Percentiles rank a stretch among this genome's conserved stretches.
phyloP scores from a whole-genome alignment of 176 grass and related monocot species.

The Aegilops sharonensis region DNA sequence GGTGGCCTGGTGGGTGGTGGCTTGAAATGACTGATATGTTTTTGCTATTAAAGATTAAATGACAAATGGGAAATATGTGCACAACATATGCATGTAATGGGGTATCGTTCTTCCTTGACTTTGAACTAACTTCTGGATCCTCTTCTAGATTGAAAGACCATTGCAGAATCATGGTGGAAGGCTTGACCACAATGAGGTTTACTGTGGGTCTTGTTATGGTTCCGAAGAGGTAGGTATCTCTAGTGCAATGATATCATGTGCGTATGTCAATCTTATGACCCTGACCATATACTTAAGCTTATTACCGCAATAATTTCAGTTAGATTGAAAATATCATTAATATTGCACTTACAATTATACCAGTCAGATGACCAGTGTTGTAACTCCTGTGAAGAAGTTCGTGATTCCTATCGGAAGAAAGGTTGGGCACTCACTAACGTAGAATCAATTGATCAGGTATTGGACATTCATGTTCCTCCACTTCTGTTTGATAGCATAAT shows the following conservation, averaged over 20 bases:
- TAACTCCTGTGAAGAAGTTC: constrained; percentile 97
- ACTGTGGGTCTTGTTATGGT: constrained; percentile 98
- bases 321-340: constrained; percentile 31
- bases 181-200: constrained; percentile 97
- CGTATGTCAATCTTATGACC: background rate
- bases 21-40: constrained; percentile 1
- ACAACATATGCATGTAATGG: background rate
- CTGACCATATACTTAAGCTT: background rate
- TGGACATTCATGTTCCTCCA: constrained; percentile 2
- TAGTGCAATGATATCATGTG: background rate
- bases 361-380: constrained; percentile 97
- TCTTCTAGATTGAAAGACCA: constrained; percentile 89
- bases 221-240: constrained; percentile 55
- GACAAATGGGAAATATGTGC: constrained; percentile 6
- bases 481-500: background rate
- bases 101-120: constrained; percentile 15
- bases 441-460: constrained; percentile 91
- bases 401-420: constrained; percentile 87
- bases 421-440: constrained; percentile 80
- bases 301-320: background rate
- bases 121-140: constrained; percentile 10
- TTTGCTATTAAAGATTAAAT: background rate
- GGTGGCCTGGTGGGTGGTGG: background rate
- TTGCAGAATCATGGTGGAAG: constrained; percentile 95
- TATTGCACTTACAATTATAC: constrained; percentile 31